These are phyloP conservation scores for Grigorovia jiainica DNA, from an alignment of 805 yeast species.

Conservation along the genomic window DNA sequence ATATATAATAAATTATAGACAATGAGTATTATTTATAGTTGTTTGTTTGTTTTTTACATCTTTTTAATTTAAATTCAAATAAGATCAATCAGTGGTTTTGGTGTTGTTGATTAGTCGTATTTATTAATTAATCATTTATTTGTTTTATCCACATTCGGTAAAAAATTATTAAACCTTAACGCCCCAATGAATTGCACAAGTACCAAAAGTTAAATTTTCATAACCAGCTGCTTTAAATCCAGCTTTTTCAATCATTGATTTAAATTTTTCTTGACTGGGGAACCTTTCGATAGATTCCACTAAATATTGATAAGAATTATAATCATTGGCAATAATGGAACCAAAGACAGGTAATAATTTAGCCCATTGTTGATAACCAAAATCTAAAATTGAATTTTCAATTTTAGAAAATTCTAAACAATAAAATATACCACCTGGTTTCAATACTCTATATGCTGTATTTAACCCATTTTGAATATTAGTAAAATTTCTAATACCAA, in stretches of 20 bases:
- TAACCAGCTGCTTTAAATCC: constrained; percentile 93
- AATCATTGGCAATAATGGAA: constrained; percentile 87
- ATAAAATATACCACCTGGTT: constrained; percentile 96
- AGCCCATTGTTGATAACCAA: constrained; percentile 79
- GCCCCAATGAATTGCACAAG: constrained; percentile 93
- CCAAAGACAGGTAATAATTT: constrained; percentile 89
- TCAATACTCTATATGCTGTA: constrained; percentile 91
- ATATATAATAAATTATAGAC: too few species aligned
- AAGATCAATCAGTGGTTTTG: too few species aligned
- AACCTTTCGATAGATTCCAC: constrained; percentile 90
- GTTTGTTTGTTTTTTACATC: too few species aligned
- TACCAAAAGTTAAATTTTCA: constrained; percentile 89
- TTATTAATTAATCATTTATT: too few species aligned
- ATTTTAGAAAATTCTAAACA: constrained; percentile 94
- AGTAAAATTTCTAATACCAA: constrained; percentile 96
- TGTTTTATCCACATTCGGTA: too few species aligned
- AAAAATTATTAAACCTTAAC: constrained; percentile 52
- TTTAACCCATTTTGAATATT: constrained; percentile 86
- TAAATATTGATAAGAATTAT: constrained; percentile 91
- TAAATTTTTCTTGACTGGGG: constrained; percentile 87
- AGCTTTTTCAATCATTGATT: constrained; percentile 85
- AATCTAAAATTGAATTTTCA: constrained; percentile 64
- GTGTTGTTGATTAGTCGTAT: too few species aligned
- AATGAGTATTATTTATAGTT: too few species aligned
- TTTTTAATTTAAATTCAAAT: too few species aligned